Base-by-base conservation (phyloP, 192 early-diverging fungal species). In the Umbelopsis sp. region DNA sequence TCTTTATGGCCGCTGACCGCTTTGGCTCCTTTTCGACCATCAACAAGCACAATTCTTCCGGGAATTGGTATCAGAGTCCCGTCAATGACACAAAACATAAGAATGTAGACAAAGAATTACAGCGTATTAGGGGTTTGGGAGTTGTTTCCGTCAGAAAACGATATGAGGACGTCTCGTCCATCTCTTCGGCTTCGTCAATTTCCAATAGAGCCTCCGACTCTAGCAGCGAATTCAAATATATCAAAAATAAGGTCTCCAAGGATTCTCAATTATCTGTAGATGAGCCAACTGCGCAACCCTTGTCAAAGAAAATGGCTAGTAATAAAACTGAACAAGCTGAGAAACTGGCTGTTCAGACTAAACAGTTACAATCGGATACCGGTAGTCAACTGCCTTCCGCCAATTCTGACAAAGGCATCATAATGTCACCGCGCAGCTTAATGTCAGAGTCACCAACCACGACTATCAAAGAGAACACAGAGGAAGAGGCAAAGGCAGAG, bases 101-200 rank as follows among this genome's bases (percentile, higher is more conserved):
- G 13, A 61, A 11, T 7, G 55, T 61, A 15, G 55, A 61, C 18
- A 61, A 61, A 61, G 70, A 71, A 23, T 37, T 71, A 23, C 55
- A 71, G 30, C 70, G 70, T 7, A 30, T 71, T 18, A 71, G 64
- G 44, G 64, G 52, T 4, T 37, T 58, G 15, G 70, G 55, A 5
- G 70, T 71, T 0, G 70, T 71, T 15, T 71, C 70, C 7, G 70
- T 71, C 30, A 61, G 55, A 61, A 61, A 61, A 25, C 25, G 55
- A 4, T 33, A 61, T 61, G 55, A 61, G 30, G 55, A 61, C 15
- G 18, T n/a, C 11, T 35, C 51, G 23, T 23, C 51, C 15, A 33
- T n/a, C 0, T 35, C 51, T 2, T 23, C 51, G 21, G 21, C 55
- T 4, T 61, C 55, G 2, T 30, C 55, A 0, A 58, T 25, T 30